Conservation (phyloP, 208 protist species). For the Trypanosoma cruzi region DNA sequence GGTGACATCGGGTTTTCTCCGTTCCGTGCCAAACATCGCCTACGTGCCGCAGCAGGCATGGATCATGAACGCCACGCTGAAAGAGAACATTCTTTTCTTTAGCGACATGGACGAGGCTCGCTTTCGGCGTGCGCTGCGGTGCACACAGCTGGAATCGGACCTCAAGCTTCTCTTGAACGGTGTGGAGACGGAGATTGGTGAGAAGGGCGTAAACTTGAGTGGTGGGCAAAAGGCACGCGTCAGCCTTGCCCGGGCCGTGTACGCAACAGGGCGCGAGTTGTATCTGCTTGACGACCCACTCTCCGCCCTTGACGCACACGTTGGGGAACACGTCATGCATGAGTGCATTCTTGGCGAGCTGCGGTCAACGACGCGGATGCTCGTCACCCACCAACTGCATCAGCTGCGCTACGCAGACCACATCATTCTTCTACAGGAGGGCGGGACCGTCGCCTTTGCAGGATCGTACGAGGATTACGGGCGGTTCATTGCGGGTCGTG, state of each 20-base stretch:
- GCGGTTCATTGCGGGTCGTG: background rate
- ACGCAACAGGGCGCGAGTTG: conserved; percentile 48
- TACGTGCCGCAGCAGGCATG: conserved; percentile 92
- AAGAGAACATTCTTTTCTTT: conserved; percentile 89
- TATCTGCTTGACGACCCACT: conserved; percentile 91
- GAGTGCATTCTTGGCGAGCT: conserved; percentile 55
- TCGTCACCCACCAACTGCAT: conserved; percentile 92
- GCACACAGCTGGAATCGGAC: conserved; percentile 59
- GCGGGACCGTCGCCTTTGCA: conserved; percentile 43
- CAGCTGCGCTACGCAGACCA: conserved; percentile 73
- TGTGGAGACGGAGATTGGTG: conserved; percentile 78
- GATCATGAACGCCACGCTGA: conserved; percentile 77
- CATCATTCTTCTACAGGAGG: conserved; percentile 80
- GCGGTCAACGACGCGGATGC: conserved; percentile 54
- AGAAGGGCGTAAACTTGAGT: conserved; percentile 67
- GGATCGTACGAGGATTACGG: conserved; percentile 40
- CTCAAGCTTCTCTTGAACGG: conserved; percentile 62
- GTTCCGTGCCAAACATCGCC: conserved; percentile 50
- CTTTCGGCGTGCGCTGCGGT: conserved; percentile 37
- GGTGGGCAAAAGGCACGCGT: conserved; percentile 83
- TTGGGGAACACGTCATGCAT: conserved; percentile 51
- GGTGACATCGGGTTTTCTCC: conserved; percentile 40
- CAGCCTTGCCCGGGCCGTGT: conserved; percentile 69
- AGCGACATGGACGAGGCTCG: conserved; percentile 32
- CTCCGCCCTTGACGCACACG: conserved; percentile 84